Percentiles rank a stretch among this genome's conserved stretches.
phyloP scores from a whole-genome alignment of 2,329 filamentous ascomycete species.

The Taxawa tesnikishii region DNA sequence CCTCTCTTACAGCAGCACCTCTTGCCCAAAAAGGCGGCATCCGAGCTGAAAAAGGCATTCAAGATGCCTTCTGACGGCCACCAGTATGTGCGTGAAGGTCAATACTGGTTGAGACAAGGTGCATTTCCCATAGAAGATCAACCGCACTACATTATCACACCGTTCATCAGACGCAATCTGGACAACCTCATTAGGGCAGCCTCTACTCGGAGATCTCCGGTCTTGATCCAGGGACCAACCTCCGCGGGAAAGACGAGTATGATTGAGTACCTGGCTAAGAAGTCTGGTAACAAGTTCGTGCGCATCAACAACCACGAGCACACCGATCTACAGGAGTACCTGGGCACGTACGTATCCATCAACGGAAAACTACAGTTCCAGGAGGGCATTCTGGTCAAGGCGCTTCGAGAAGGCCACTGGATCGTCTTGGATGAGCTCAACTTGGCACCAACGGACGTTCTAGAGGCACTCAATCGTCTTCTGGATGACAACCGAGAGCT shows the following conservation, averaged over 20 bases:
- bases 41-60: slow-evolving; percentile 66
- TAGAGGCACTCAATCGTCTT: slow-evolving; percentile 89
- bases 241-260: slow-evolving; percentile 98
- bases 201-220: slow-evolving; percentile 82
- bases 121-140: slow-evolving; percentile 54
- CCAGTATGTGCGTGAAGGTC: slow-evolving; percentile 53
- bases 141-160: slow-evolving; percentile 88
- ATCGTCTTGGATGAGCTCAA: slow-evolving; percentile 97
- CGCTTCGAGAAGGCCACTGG: slow-evolving; percentile 88
- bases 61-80: slow-evolving; percentile 64
- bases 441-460: slow-evolving; percentile 87
- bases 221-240: slow-evolving; percentile 91
- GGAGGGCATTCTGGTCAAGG: slow-evolving; percentile 86
- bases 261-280: slow-evolving; percentile 97
- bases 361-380: slow-evolving; percentile 83
- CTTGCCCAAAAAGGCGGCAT: slow-evolving; percentile 57
- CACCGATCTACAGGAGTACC: slow-evolving; percentile 93
- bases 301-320: slow-evolving; percentile 99
- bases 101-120: slow-evolving; percentile 68
- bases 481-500: slow-evolving; percentile 95
- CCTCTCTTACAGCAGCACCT: slow-evolving; percentile 74
- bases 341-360: slow-evolving; percentile 82
- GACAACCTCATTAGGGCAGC: slow-evolving; percentile 89
- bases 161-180: slow-evolving; percentile 87
- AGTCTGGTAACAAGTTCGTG: slow-evolving; percentile 92